Evolutionary conservation across 2,329 filamentous ascomycete species (phyloP), one percentile per base, ranked within the genome.

Genomic region (Nannizziopsis arthrosporioides): DNA sequence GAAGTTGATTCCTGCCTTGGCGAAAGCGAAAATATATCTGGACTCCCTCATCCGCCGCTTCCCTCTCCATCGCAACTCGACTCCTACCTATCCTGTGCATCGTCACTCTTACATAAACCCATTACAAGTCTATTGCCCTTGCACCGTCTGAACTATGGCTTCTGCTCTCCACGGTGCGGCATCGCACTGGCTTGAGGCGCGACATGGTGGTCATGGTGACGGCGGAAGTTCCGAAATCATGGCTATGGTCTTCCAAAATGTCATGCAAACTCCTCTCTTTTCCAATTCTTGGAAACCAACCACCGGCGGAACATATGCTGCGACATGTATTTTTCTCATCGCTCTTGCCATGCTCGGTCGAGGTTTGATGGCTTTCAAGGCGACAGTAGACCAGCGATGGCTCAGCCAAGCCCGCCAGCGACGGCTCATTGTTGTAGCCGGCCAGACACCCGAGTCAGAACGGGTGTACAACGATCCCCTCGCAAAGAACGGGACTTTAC

Each of bases 261-360:
- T 71, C 49, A 77, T 77, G 41, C 66, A 62, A 48, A 85, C 81
- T 1, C 72, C 81, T 2, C 73, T 87, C 40, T 86, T 74, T 69
- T 81, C 85, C 12, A 63, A 68, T 17, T 63, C 72, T 45, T 96
- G 89, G 87, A 83, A 84, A 2, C 90, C 90, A 4, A 67, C 62
- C 22, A 81, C 70, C 32, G 70, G 74, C 5, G 86, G 82, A 57
- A 70, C 75, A 51, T 96, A 95, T 66, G 87, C 86, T 1, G 90
- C 80, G 48, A 94, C 87, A 22, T 94, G 90, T 71, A 85, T 95
- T 64, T 95, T 95, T 68, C 76, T 95, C 51, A 81, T 94, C 62
- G 57, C 84, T 39, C 80, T 96, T 44, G 81, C 81, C 51, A 72
- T 81, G 52, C 59, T 83, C 49, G 80, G 82, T 60, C 84, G 89